Base-by-base conservation (phyloP, 768 basidiomycete genomes). In the Tulasnella sp. region DNA sequence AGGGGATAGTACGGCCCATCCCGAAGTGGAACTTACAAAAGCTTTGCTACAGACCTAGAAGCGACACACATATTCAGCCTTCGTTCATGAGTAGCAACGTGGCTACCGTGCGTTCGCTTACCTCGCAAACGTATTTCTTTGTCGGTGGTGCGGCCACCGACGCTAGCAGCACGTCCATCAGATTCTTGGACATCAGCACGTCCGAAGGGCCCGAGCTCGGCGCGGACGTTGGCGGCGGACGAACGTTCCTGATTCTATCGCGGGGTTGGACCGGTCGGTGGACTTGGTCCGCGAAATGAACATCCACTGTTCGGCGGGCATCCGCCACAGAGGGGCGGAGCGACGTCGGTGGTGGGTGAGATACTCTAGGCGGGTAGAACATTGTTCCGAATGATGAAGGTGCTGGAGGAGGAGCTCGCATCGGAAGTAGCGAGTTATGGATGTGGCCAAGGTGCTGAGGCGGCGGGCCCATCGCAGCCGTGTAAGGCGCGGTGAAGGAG, bases 41-140 rank as follows among this genome's bases (percentile, higher is more conserved):
- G 46, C 35, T 57, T 76, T 76, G 7, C 39, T 76, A 20, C 75
- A 76, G 29, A 69, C 37, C 75, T 76, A 72, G 5, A 72, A 23
- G 7, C 10, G 35, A 35, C 5, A 5, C 35, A 35, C 37, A n/a
- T 1, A n/a, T 23, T 51, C 23, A n/a, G 23, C 23, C n/a, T 6
- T n/a, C 44, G 44, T 13, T 10, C 15, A 44, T 44, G 44, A 44
- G 15, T 13, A 13, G 15, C 39, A 40, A 13, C 6, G 11, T 40
- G 11, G 11, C 16, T 44, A 15, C 16, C 1, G 15, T 35, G 35
- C 35, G 5, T 2, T 1, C 15, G 44, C 75, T 35, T 39, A 76
- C 75, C 37, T 61, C 20, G 57, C 75, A 76, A n/a, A 76, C 55
- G 13, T 76, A 55, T 3, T 76, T 57, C 75, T 57, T 76, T 11